Evolutionary conservation across 805 yeast genomes (phyloP), one percentile per base, ranked within the genome.

Genomic region (Vanderwaltozyma tropicalis): DNA sequence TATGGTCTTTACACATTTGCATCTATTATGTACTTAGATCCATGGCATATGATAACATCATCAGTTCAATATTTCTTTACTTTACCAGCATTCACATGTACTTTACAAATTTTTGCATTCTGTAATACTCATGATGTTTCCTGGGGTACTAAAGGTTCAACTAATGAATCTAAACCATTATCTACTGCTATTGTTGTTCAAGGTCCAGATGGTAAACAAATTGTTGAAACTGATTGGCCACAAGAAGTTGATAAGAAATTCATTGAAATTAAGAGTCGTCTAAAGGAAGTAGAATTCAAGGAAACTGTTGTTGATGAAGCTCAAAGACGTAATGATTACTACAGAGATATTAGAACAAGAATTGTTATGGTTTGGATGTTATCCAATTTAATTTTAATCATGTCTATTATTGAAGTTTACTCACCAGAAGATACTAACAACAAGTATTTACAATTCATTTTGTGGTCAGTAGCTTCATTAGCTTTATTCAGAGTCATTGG

Each of bases 111-210:
- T 41, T 89, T 87, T 64, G 96, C 98, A 1, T 87, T 89, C 62
- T 89, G 98, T 66, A 89, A 89, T 59, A 89, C 96, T 3, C 97
- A 89, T 63, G 98, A 89, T 67, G 95, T 92, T 35, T 83, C 96
- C 0, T 89, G 98, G 98, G 98, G 98, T 62, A 89, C 98, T 2
- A 89, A 89, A 58, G 98, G 98, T 48, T 96, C 88, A 43, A 82
- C 80, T 45, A 74, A 73, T 42, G 80, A 76, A 32, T 72, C 76
- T 15, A 74, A 75, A 45, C 80, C 74, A 43, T 66, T 80, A 27
- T 88, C 94, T 34, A 79, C 83, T 32, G 94, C 94, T 35, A 82
- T 83, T 22, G 81, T 84, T 44, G 79, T 75, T 35, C 79, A 82
- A 53, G 80, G 80, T 43, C 92, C 81, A 38, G 73, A 80, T 41